Percentiles rank a stretch among this genome's conserved stretches.
Conservation (phyloP, 2,329 filamentous ascomycete genomes). For the Fusarium sp. region DNA sequence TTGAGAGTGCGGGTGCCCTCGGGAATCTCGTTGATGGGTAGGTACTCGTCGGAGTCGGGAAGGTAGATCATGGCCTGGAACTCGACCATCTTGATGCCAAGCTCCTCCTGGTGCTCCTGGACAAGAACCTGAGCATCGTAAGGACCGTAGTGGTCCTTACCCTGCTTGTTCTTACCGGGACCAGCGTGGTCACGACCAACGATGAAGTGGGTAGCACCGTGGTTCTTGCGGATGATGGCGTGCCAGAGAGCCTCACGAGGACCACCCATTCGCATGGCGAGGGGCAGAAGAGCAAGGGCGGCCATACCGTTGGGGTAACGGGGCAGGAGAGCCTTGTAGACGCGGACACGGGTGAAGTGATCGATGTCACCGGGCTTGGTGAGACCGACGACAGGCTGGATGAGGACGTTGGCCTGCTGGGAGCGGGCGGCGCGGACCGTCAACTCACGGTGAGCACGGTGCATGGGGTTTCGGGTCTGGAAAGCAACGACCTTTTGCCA, state of each 20-base stretch:
- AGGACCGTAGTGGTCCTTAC: slow-evolving; percentile 95
- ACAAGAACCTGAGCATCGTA: slow-evolving; percentile 98
- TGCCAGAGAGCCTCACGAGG: slow-evolving; percentile 99
- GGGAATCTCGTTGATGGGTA: slow-evolving; percentile 88
- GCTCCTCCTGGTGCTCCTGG: slow-evolving; percentile 95
- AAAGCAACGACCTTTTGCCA: slow-evolving; percentile 98
- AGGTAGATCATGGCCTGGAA: slow-evolving; percentile 99
- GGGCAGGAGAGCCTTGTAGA: slow-evolving; percentile 96
- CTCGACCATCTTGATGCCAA: slow-evolving; percentile 97
- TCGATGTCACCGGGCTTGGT: slow-evolving; percentile 99
- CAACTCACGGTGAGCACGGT: slow-evolving; percentile 96
- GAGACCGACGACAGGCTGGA: slow-evolving; percentile 97
- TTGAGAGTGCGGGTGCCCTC: slow-evolving; percentile 86
- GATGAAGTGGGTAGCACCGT: slow-evolving; percentile 99
- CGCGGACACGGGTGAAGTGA: slow-evolving; percentile 98
- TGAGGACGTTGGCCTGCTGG: slow-evolving; percentile 97
- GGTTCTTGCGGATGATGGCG: slow-evolving; percentile 99
- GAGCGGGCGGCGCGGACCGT: slow-evolving; percentile 96
- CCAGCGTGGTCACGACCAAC: slow-evolving; percentile 98
- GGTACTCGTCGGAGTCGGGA: slow-evolving; percentile 96
- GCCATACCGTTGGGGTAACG: slow-evolving; percentile 99
- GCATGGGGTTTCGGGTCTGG: slow-evolving; percentile 99
- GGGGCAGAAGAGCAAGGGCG: slow-evolving; percentile 89
- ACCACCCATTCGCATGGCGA: slow-evolving; percentile 99
- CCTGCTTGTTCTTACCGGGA: slow-evolving; percentile 97